A percentile compares a stretch with the other conserved stretches of the same genome.
Conservation (phyloP, 805 yeast genomes). For the Tetrapisispora fleetii region DNA sequence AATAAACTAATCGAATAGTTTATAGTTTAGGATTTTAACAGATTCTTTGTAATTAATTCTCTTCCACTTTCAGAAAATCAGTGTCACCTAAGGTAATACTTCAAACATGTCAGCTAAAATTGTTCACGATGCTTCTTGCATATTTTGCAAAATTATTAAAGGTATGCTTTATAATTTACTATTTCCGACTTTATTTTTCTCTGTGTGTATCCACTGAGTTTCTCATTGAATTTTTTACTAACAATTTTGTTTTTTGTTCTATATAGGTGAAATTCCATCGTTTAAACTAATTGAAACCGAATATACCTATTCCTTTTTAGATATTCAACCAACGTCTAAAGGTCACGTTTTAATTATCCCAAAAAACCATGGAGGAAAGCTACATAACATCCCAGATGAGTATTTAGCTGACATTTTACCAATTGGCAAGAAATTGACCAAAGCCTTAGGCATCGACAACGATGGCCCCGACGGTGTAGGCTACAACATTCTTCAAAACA, state of each 20-base stretch:
- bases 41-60: too few relatives aligned
- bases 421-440: constrained; percentile 75
- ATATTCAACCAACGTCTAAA: constrained; percentile 82
- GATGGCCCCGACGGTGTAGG: constrained; percentile 54
- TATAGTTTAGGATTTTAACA: too few relatives aligned
- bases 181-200: not conserved
- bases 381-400: constrained; percentile 90
- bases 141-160: constrained; percentile 89
- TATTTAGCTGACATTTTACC: constrained; percentile 79
- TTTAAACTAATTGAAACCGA: constrained; percentile 84
- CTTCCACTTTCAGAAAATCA: too few relatives aligned
- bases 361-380: constrained; percentile 84
- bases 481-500: constrained; percentile 85
- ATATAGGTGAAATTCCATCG: constrained; percentile 82
- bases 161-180: constrained; percentile 33
- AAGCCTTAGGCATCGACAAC: constrained; percentile 52
- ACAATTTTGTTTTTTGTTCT: not conserved
- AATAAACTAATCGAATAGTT: too few relatives aligned
- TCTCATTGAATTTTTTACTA: not conserved
- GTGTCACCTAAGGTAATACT: not conserved
- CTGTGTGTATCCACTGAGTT: not conserved
- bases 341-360: constrained; percentile 91
- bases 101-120: constrained; percentile 14
- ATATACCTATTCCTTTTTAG: constrained; percentile 72
- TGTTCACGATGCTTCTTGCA: constrained; percentile 51